These are phyloP conservation scores for Psilocybe subaeruginosa DNA, from an alignment of 768 basidiomycete species.

Conservation along the genomic window DNA sequence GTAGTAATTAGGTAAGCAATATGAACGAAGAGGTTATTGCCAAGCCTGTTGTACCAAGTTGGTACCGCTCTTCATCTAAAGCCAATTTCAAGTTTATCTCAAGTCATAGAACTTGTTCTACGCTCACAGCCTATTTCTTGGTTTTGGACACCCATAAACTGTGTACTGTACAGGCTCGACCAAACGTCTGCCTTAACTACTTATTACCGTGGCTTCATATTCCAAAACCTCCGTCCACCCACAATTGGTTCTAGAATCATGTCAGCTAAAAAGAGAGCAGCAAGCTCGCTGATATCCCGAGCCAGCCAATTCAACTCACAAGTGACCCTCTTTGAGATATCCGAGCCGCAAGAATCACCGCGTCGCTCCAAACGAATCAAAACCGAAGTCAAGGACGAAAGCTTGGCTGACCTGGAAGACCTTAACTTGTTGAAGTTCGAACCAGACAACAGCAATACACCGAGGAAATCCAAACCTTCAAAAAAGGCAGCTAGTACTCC, in stretches of 20 bases:
- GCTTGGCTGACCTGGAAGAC: constrained; percentile 23
- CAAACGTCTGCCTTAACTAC: too few relatives aligned
- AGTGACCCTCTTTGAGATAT: constrained; percentile 16
- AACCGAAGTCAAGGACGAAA: constrained; percentile 5
- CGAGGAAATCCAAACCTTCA: constrained; percentile 6
- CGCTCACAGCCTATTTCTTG: too few relatives aligned
- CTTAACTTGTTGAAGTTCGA: constrained; percentile 7
- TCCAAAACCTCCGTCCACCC: too few relatives aligned
- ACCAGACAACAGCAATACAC: constrained; percentile 5
- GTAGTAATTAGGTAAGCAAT: too few relatives aligned
- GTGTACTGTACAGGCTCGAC: too few relatives aligned
- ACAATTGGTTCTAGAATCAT: neutral
- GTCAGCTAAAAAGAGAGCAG: constrained; percentile 8
- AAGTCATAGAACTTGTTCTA: too few relatives aligned
- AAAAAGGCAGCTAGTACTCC: neutral
- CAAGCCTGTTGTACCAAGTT: too few relatives aligned
- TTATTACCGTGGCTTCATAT: too few relatives aligned
- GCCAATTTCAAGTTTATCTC: too few relatives aligned
- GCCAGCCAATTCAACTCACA: constrained; percentile 15
- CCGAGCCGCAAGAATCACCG: constrained; percentile 11
- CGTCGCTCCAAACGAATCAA: constrained; percentile 26
- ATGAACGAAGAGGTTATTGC: too few relatives aligned
- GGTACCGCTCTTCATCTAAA: too few relatives aligned
- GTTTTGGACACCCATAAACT: too few relatives aligned
- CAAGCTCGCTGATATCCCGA: constrained; percentile 13